Evolutionary conservation across 176 grass and related monocot genomes (phyloP).

Genomic region (Coix lacrymajobi): DNA sequence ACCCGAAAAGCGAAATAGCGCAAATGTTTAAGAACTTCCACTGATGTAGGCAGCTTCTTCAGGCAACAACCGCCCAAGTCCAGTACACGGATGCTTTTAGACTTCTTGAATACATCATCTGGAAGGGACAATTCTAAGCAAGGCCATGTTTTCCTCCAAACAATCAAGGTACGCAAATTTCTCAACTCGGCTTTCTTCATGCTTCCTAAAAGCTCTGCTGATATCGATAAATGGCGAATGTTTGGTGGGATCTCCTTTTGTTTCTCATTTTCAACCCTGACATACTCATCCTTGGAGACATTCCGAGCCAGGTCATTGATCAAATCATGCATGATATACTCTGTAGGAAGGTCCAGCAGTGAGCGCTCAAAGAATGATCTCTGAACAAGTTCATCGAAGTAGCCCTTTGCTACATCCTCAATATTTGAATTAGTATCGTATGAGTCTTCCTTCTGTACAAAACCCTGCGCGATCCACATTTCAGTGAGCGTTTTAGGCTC

Average conservation of each 20-base stretch:
- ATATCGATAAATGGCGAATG: constrained; percentile 44
- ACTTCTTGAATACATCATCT: constrained; percentile 37
- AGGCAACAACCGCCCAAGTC: constrained; percentile 40
- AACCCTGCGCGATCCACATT: constrained; percentile 74
- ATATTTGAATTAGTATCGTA: constrained; percentile 13
- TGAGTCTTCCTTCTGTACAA: constrained; percentile 35
- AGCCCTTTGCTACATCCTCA: constrained; percentile 27
- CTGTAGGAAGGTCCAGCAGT: not conserved
- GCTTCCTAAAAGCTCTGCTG: not conserved
- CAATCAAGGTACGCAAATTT: constrained; percentile 38
- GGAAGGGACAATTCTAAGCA: constrained; percentile 21
- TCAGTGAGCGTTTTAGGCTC: constrained; percentile 29
- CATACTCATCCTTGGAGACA: constrained; percentile 48
- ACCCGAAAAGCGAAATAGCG: constrained; percentile 41
- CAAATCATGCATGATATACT: constrained; percentile 59
- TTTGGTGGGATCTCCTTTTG: constrained; percentile 19
- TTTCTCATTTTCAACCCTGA: constrained; percentile 36
- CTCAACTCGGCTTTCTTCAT: constrained; percentile 31
- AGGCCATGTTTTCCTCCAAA: constrained; percentile 32
- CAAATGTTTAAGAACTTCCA: constrained; percentile 35
- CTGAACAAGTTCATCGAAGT: constrained; percentile 44
- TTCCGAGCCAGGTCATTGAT: constrained; percentile 51
- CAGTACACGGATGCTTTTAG: constrained; percentile 44
- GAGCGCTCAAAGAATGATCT: constrained; percentile 59
- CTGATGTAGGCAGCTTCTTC: constrained; percentile 29